Conservation (phyloP, 2,329 filamentous ascomycete species). For the Monosporascus sp. region DNA sequence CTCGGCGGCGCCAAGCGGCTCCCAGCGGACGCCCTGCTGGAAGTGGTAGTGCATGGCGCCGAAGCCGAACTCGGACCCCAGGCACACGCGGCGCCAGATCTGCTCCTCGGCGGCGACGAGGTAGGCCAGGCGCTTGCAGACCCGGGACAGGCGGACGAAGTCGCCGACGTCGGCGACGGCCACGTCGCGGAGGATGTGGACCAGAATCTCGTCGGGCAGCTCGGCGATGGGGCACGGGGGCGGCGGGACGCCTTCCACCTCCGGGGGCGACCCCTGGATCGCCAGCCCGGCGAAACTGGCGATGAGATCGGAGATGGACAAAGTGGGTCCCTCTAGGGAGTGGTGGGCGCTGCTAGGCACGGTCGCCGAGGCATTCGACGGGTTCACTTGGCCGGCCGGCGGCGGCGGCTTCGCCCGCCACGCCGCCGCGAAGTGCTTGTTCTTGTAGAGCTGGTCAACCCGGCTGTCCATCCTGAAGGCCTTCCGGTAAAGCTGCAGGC, state of each 20-base stretch:
- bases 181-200: slow-evolving; percentile 69
- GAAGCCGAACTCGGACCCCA: slow-evolving; percentile 71
- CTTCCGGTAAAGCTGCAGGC: slow-evolving; percentile 79
- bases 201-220: slow-evolving; percentile 78
- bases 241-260: slow-evolving; percentile 65
- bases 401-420: slow-evolving; percentile 44
- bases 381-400: slow-evolving; percentile 15
- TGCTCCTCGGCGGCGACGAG: slow-evolving; percentile 77
- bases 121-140: slow-evolving; percentile 84
- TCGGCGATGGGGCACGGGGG: slow-evolving; percentile 74
- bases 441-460: slow-evolving; percentile 82
- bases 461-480: slow-evolving; percentile 84
- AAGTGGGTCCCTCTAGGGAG: slow-evolving; percentile 48
- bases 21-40: slow-evolving; percentile 55
- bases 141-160: slow-evolving; percentile 69
- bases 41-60: slow-evolving; percentile 78
- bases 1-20: slow-evolving; percentile 33
- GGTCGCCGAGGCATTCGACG: slow-evolving; percentile 42
- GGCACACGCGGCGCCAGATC: slow-evolving; percentile 76
- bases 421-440: slow-evolving; percentile 76
- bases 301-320: slow-evolving; percentile 65
- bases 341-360: slow-evolving; percentile 51
- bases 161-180: slow-evolving; percentile 71
- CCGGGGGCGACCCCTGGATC: slow-evolving; percentile 63
- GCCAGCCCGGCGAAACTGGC: slow-evolving; percentile 65